Conservation (phyloP, 129 eudicot species). For the Centrapalus pauciflorus region DNA sequence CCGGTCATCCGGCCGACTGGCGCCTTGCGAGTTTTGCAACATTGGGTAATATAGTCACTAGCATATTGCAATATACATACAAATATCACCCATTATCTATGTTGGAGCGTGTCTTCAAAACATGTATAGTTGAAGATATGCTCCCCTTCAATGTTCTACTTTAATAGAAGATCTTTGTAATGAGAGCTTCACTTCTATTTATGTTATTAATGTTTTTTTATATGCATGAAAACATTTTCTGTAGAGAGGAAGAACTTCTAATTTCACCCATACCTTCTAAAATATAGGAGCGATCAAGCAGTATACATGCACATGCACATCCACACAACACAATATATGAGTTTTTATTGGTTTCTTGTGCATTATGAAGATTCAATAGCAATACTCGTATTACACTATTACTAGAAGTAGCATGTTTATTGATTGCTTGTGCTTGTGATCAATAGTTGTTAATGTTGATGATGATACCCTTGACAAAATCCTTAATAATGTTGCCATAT, state of each 20-base stretch:
- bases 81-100: neutral
- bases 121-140: neutral
- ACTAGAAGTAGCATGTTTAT: neutral
- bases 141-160: neutral
- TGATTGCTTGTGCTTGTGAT: neutral
- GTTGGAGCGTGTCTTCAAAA: neutral
- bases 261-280: neutral
- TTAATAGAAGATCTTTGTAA: neutral
- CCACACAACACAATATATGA: no score
- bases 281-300: neutral
- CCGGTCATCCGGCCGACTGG: no score
- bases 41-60: slow-evolving; percentile 9
- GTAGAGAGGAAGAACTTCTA: neutral
- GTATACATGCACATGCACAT: neutral
- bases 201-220: neutral
- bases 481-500: neutral
- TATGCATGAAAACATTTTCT: neutral
- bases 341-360: no score
- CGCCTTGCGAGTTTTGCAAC: no score
- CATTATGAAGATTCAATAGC: neutral
- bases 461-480: neutral
- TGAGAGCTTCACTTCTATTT: neutral
- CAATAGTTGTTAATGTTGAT: neutral
- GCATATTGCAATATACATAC: neutral
- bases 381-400: neutral